Evolutionary conservation across 176 grass and related monocot genomes (phyloP).

Genomic region (Hyparrhenia diplandra): DNA sequence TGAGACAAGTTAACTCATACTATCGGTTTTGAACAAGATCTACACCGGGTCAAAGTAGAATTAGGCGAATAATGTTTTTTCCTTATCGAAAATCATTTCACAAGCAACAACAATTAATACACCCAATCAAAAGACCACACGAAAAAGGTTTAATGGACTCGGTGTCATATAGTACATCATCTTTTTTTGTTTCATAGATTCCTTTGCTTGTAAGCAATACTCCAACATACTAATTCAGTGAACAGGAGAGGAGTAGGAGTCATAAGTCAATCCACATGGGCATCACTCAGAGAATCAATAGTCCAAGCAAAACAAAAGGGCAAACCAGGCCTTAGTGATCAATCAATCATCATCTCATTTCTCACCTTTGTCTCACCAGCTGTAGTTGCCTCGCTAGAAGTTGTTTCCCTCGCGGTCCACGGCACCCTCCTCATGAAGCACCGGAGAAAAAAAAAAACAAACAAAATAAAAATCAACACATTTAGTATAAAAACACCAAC

Average conservation of each 20-base stretch:
- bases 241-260: slow-evolving; percentile 5
- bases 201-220: slow-evolving; percentile 28
- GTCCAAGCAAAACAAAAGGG: no score
- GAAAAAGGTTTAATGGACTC: slow-evolving; percentile 4
- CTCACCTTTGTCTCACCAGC: no score
- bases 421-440: no score
- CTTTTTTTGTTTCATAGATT: background rate
- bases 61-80: background rate
- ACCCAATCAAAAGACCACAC: background rate
- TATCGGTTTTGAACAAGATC: background rate
- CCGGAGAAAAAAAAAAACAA: no score
- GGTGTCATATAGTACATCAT: background rate
- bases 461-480: no score
- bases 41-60: background rate
- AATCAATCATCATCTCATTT: no score
- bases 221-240: no score
- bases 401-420: no score
- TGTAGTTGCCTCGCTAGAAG: no score
- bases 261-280: background rate
- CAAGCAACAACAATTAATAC: background rate
- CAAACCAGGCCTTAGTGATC: no score
- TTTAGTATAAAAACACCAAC: no score
- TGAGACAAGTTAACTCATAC: background rate
- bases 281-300: no score
- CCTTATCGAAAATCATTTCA: background rate